Conservation (phyloP, 305 asterid genomes). For the Vinca major region DNA sequence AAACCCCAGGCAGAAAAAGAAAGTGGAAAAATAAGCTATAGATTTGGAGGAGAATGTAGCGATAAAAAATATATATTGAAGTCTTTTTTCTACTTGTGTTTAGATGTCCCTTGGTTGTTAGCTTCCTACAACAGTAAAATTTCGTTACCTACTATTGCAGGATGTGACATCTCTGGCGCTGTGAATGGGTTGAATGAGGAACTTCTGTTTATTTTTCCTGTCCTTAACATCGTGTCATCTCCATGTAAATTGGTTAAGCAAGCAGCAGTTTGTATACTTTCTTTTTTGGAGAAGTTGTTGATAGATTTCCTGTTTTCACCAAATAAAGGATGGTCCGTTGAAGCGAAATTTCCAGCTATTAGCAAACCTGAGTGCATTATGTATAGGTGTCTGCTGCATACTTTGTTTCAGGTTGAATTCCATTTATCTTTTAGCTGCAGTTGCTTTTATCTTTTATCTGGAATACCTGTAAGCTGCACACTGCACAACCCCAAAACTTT, state of each 20-base stretch:
- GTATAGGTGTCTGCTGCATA: slow-evolving; percentile 51
- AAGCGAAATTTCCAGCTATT: slow-evolving; percentile 27
- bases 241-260: slow-evolving; percentile 68
- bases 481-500: background rate
- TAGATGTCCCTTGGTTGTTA: background rate
- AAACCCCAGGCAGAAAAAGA: background rate
- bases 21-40: background rate
- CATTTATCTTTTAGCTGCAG: slow-evolving; percentile 22
- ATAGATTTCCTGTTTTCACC: slow-evolving; percentile 35
- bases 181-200: slow-evolving; percentile 54
- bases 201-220: slow-evolving; percentile 78
- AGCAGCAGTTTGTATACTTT: slow-evolving; percentile 53
- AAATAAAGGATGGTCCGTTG: slow-evolving; percentile 23
- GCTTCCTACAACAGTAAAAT: background rate
- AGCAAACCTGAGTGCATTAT: slow-evolving; percentile 52
- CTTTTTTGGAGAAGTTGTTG: slow-evolving; percentile 53
- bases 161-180: slow-evolving; percentile 23
- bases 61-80: background rate
- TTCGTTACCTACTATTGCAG: slow-evolving; percentile 33
- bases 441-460: slow-evolving; percentile 7
- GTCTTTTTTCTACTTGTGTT: background rate
- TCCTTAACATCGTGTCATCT: slow-evolving; percentile 71
- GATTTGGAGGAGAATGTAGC: background rate
- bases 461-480: background rate
- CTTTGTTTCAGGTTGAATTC: slow-evolving; percentile 69